phyloP scores from a whole-genome alignment of 2,329 filamentous ascomycete species.

The Ascochyta clinopodiicola region DNA sequence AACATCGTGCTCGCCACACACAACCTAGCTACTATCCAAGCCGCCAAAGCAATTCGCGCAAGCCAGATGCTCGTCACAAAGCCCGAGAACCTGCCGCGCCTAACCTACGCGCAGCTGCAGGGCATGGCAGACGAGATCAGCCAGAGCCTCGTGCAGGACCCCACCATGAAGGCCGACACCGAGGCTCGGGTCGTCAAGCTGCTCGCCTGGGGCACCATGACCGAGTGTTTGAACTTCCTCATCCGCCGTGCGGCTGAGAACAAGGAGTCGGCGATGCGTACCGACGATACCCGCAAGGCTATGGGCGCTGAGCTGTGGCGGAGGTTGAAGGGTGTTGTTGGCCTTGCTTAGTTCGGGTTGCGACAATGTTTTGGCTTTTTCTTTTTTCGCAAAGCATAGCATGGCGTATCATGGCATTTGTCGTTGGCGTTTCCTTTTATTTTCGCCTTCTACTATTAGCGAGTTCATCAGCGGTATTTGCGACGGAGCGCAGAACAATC shows the following conservation, averaged over 20 bases:
- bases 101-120: conserved; percentile 79
- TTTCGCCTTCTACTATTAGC: neutral
- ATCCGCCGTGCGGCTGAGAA: conserved; percentile 65
- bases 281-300: conserved; percentile 58
- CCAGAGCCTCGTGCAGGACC: conserved; percentile 58
- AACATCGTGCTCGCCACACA: conserved; percentile 81
- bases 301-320: conserved; percentile 59
- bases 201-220: conserved; percentile 63
- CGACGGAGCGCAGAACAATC: neutral
- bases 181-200: conserved; percentile 61
- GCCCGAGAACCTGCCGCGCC: conserved; percentile 38
- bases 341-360: conserved; percentile 22
- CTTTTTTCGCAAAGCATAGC: neutral
- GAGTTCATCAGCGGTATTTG: neutral
- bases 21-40: conserved; percentile 73
- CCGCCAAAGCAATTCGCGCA: conserved; percentile 58
- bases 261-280: conserved; percentile 65
- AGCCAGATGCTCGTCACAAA: conserved; percentile 48
- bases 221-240: conserved; percentile 82
- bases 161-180: conserved; percentile 45
- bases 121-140: conserved; percentile 97
- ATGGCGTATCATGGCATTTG: neutral
- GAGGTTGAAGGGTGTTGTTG: conserved; percentile 38
- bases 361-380: neutral
- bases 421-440: too few relatives aligned